Conservation (phyloP, 306 rosid genomes). For the Corylus americana region DNA sequence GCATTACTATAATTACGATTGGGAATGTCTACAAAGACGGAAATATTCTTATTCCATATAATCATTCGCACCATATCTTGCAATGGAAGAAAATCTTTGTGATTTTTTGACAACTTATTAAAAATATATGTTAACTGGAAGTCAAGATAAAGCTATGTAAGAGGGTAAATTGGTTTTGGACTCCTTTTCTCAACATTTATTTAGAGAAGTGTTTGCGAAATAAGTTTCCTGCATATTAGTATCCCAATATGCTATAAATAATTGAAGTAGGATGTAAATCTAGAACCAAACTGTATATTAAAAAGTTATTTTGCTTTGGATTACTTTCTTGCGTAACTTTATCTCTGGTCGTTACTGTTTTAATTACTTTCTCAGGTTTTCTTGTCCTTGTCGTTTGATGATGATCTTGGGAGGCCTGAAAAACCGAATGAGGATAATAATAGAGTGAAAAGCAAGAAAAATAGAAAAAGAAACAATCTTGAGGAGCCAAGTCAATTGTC, state of each 20-base stretch:
- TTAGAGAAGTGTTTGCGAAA: background rate
- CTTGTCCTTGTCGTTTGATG: conserved; percentile 73
- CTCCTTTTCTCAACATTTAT: too few species aligned
- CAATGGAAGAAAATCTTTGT: too few species aligned
- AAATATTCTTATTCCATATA: too few species aligned
- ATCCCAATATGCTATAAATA: background rate
- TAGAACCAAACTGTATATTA: background rate
- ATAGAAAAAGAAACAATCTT: conserved; percentile 61
- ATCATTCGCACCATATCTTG: too few species aligned
- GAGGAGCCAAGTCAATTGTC: conserved; percentile 58
- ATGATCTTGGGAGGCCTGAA: conserved; percentile 69
- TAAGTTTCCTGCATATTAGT: background rate
- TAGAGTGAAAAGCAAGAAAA: conserved; percentile 54
- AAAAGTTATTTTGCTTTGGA: background rate
- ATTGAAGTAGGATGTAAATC: background rate
- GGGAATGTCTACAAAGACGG: background rate
- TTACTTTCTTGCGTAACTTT: background rate
- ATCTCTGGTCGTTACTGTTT: conserved; percentile 22
- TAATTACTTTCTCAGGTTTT: conserved; percentile 64
- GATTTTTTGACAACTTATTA: too few species aligned
- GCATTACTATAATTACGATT: too few species aligned
- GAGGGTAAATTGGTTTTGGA: too few species aligned
- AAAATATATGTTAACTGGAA: too few species aligned
- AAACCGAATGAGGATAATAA: conserved; percentile 52
- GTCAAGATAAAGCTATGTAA: too few species aligned